Conservation (phyloP, 1,284 basidiomycete genomes). For the Papiliotrema nemorosa region DNA sequence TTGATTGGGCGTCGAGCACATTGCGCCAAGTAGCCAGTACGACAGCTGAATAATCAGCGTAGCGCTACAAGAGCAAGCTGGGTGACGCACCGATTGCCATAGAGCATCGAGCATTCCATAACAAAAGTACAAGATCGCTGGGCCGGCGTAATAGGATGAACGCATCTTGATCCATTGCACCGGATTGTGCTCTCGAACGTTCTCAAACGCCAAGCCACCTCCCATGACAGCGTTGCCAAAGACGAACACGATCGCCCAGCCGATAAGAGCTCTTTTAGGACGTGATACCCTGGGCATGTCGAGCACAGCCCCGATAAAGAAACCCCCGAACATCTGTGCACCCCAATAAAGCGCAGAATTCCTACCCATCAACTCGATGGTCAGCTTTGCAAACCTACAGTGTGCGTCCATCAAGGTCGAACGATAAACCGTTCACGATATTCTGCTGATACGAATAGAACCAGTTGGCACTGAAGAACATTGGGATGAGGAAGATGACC, state of each 20-base stretch:
- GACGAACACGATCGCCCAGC: conserved; percentile 23
- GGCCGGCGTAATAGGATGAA: conserved; percentile 22
- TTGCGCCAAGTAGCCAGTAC: conserved; percentile 30
- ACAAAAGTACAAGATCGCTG: conserved; percentile 32
- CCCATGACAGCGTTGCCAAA: conserved; percentile 28
- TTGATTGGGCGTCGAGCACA: conserved; percentile 20
- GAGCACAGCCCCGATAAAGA: conserved; percentile 27
- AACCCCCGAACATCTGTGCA: conserved; percentile 30
- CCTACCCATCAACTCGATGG: background rate
- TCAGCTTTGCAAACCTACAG: conserved; percentile 14
- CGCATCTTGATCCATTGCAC: conserved; percentile 12
- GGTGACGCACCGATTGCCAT: conserved; percentile 32
- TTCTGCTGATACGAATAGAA: conserved; percentile 29
- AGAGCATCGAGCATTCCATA: conserved; percentile 40
- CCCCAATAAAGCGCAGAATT: conserved; percentile 49
- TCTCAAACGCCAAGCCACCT: conserved; percentile 18
- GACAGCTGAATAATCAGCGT: background rate
- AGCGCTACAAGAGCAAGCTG: background rate
- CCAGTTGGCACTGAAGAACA: conserved; percentile 15
- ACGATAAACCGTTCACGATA: conserved; percentile 30
- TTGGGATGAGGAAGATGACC: conserved; percentile 7
- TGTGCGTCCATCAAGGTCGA: conserved; percentile 31
- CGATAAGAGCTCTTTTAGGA: conserved; percentile 18
- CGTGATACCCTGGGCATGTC: conserved; percentile 22
- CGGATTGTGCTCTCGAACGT: conserved; percentile 7